Base-by-base conservation (phyloP, 345 rosid genomes). In the Jatropha curcas region DNA sequence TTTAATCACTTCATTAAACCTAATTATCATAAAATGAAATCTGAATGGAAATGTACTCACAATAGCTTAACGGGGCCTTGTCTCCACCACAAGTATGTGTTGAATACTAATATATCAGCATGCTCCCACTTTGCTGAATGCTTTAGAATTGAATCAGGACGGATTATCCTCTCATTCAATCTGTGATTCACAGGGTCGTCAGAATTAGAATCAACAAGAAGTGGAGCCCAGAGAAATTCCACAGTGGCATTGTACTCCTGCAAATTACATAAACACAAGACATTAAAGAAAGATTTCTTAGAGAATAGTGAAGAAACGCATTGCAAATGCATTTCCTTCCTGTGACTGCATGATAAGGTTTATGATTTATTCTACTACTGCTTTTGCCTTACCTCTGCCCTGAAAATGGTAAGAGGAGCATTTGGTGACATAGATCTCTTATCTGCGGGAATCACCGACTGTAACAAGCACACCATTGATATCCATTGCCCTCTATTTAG, bases 81-180 rank as follows among this genome's bases (percentile, higher is more conserved):
- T 80, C 99, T 92, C 99, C 99, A 95, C 99, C 99, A 95, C 84
- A 95, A 81, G 81, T 95, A 95, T 0, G 98, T 80, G 77, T 95
- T 95, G 81, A 95, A 95, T 61, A 95, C 84, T 55, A 95, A 81
- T 72, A 92, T 88, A 71, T 95, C 98, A 43, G 97, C 99, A 63
- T 84, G 89, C 80, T 91, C 90, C 99, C 98, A 95, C 80, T 79
- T 78, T 16, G 94, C 79, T 20, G 98, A 87, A 87, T 95, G 99
- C 84, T 81, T 89, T 31, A 88, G 90, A 72, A 95, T 90, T 31
- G 98, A 89, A 84, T 95, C 99, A 0, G 99, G 99, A 9, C 87
- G 87, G 30, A 95, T 89, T 57, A 92, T 92, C 65, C 97, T 84
- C 20, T 95, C 91, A 8, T 60, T 81, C 83, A 90, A 67, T 71